Evolutionary conservation across 2,329 filamentous ascomycete genomes (phyloP).

Genomic region (Xenoacremonium recifei): DNA sequence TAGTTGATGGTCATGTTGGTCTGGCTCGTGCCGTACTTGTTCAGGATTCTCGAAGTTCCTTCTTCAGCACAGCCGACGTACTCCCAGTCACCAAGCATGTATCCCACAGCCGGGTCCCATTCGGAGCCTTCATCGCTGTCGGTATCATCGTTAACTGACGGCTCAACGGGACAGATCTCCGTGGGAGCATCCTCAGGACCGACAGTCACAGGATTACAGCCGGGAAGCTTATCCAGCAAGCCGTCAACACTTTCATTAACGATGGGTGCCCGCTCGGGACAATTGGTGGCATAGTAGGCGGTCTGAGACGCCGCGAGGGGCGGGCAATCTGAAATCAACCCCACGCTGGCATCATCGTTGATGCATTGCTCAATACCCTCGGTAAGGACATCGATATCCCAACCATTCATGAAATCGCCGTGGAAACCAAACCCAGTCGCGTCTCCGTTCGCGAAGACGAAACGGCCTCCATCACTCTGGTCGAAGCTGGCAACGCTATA

Average conservation of each 20-base stretch:
- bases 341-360: slow-evolving; percentile 16
- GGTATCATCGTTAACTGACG: slow-evolving; percentile 12
- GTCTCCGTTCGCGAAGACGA: slow-evolving; percentile 22
- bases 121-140: slow-evolving; percentile 6
- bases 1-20: slow-evolving; percentile 18
- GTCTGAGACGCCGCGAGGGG: slow-evolving; percentile 19
- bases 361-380: slow-evolving; percentile 18
- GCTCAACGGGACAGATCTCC: slow-evolving; percentile 7
- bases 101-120: slow-evolving; percentile 15
- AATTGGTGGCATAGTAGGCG: slow-evolving; percentile 16
- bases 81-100: slow-evolving; percentile 17
- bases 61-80: slow-evolving; percentile 19
- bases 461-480: slow-evolving; percentile 19
- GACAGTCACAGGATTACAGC: slow-evolving; percentile 16
- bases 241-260: slow-evolving; percentile 17
- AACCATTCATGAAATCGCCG: slow-evolving; percentile 22
- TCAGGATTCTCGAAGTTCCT: slow-evolving; percentile 12
- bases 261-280: slow-evolving; percentile 18
- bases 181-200: slow-evolving; percentile 12
- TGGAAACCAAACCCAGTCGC: slow-evolving; percentile 22
- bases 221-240: slow-evolving; percentile 15
- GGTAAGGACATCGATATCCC: slow-evolving; percentile 14
- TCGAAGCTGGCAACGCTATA: slow-evolving; percentile 19
- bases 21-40: slow-evolving; percentile 14
- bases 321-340: slow-evolving; percentile 13